Conservation (phyloP, 345 rosid genomes). For the Firmiana major region DNA sequence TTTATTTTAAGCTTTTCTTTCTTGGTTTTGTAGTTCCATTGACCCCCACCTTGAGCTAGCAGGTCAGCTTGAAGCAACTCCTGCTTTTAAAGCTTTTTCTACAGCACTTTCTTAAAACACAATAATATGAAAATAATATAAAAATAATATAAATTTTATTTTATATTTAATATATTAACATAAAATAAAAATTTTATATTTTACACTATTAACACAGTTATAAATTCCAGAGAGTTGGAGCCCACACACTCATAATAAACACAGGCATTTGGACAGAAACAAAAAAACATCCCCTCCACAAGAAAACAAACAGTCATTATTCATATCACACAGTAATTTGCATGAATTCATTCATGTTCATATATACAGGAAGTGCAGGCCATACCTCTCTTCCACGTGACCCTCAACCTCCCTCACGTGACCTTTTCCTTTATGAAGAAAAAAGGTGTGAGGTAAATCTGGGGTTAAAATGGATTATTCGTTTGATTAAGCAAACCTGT, state of each 20-base stretch:
- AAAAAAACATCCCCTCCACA: conserved; percentile 46
- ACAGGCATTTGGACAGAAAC: conserved; percentile 42
- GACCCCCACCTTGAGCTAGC: conserved; percentile 30
- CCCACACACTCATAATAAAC: conserved; percentile 31
- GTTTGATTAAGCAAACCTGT: conserved; percentile 6
- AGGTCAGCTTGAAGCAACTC: conserved; percentile 21
- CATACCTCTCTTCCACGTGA: conserved; percentile 40
- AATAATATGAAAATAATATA: too few relatives aligned
- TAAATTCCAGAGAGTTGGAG: too few relatives aligned
- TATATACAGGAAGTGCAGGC: conserved; percentile 25
- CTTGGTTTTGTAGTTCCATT: conserved; percentile 29
- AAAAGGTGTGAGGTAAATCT: too few relatives aligned
- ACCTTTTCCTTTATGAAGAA: neutral
- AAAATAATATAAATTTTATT: too few relatives aligned
- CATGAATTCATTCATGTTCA: conserved; percentile 26
- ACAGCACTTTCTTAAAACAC: too few relatives aligned
- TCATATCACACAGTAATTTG: conserved; percentile 45
- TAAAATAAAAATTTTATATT: too few relatives aligned
- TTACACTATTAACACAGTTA: too few relatives aligned
- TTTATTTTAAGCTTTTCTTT: neutral
- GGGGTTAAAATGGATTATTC: neutral
- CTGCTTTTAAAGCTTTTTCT: conserved; percentile 20
- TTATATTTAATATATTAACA: too few relatives aligned
- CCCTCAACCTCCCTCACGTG: conserved; percentile 43
- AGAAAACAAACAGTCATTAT: conserved; percentile 44